Conservation (phyloP, 108 stramenopile species). For the Pinguiococcus pyrenoidosus region DNA sequence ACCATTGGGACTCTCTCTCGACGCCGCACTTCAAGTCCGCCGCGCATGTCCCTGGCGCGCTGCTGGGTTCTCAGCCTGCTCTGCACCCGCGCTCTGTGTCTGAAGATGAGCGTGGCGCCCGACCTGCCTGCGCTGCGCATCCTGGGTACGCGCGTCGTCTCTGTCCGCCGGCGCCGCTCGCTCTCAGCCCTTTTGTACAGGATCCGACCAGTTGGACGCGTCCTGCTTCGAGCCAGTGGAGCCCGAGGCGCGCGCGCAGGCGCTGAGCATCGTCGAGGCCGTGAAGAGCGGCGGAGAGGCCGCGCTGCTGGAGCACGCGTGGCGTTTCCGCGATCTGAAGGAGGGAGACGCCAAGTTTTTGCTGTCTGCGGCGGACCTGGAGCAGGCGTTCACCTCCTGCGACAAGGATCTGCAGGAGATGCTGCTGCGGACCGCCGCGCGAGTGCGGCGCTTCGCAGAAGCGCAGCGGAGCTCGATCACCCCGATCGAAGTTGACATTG, state of each 20-base stretch:
- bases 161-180: too few species aligned
- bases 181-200: too few species aligned
- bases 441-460: conserved; percentile 72
- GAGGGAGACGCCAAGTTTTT: conserved; percentile 6
- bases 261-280: not conserved
- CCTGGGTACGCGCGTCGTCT: too few species aligned
- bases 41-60: too few species aligned
- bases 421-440: conserved; percentile 55
- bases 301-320: conserved; percentile 23
- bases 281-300: conserved; percentile 17
- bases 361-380: conserved; percentile 18
- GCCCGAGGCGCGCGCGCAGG: not conserved
- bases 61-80: too few species aligned
- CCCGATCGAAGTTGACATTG: conserved; percentile 76
- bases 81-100: too few species aligned
- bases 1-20: too few species aligned
- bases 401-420: conserved; percentile 40
- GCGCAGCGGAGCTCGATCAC: conserved; percentile 65
- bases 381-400: conserved; percentile 29
- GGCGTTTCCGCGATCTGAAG: conserved; percentile 31
- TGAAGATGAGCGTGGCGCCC: too few species aligned
- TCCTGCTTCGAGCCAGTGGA: conserved; percentile 11
- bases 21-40: too few species aligned
- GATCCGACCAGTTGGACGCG: too few species aligned
- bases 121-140: too few species aligned